Conservation (phyloP, 352 stramenopile genomes). For the Globisporangium polare region DNA sequence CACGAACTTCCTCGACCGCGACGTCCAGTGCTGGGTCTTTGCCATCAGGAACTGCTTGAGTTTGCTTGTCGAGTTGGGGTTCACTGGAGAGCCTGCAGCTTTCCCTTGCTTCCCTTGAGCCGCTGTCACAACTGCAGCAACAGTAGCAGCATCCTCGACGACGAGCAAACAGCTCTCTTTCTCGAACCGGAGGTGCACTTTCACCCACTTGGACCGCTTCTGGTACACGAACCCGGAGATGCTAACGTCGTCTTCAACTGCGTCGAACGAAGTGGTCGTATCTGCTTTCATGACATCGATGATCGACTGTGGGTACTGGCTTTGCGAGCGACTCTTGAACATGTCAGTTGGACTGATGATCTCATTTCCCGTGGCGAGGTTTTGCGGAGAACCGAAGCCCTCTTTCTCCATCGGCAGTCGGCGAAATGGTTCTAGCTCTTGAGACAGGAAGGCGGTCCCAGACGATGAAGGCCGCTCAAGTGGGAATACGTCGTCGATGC, state of each 20-base stretch:
- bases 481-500: slow-evolving; percentile 47
- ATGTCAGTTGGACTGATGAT: slow-evolving; percentile 62
- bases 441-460: slow-evolving; percentile 59
- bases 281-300: slow-evolving; percentile 64
- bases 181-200: slow-evolving; percentile 67
- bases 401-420: slow-evolving; percentile 68
- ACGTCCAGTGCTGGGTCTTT: slow-evolving; percentile 54
- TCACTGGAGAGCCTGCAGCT: neutral
- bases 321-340: slow-evolving; percentile 68
- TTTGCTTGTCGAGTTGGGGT: slow-evolving; percentile 31
- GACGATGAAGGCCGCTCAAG: slow-evolving; percentile 54
- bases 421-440: slow-evolving; percentile 61
- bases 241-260: slow-evolving; percentile 47
- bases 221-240: slow-evolving; percentile 68
- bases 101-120: neutral
- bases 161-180: slow-evolving; percentile 54
- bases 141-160: slow-evolving; percentile 32
- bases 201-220: slow-evolving; percentile 70
- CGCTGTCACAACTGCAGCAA: slow-evolving; percentile 4
- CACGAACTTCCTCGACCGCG: slow-evolving; percentile 54
- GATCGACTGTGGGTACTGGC: slow-evolving; percentile 67
- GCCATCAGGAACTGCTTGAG: slow-evolving; percentile 64
- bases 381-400: slow-evolving; percentile 60
- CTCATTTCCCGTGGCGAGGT: slow-evolving; percentile 51
- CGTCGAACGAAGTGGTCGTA: slow-evolving; percentile 49